These are phyloP conservation scores for Arctium lappa DNA, from an alignment of 129 eudicot species.

Conservation along the genomic window DNA sequence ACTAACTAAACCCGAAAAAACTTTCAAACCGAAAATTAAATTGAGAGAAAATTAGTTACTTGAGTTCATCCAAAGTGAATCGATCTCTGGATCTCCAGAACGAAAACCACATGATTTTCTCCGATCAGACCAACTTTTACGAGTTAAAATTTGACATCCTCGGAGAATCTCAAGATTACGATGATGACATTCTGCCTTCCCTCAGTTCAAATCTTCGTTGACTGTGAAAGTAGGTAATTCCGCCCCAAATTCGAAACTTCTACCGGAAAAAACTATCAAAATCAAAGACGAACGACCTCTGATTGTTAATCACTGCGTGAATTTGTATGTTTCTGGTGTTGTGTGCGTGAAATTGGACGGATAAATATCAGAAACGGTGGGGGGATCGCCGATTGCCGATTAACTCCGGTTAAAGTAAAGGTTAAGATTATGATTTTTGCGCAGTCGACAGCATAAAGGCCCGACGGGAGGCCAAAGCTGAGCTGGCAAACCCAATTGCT, in stretches of 20 bases:
- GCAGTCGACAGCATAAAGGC: slow-evolving; percentile 28
- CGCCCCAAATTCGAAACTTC: slow-evolving; percentile 13
- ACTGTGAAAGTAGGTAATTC: slow-evolving; percentile 13
- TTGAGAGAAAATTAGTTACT: slow-evolving; percentile 28
- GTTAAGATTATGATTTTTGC: slow-evolving; percentile 26
- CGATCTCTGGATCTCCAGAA: slow-evolving; percentile 78
- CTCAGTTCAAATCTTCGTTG: slow-evolving; percentile 16
- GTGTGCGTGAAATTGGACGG: slow-evolving; percentile 12
- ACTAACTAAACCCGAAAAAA: neutral
- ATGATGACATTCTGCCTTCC: slow-evolving; percentile 11
- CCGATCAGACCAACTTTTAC: slow-evolving; percentile 15
- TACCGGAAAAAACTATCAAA: slow-evolving; percentile 7
- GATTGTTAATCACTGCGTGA: slow-evolving; percentile 3
- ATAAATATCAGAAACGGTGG: neutral
- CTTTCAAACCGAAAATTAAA: neutral
- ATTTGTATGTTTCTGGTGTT: neutral
- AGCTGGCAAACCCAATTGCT: slow-evolving; percentile 15
- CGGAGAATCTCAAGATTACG: neutral
- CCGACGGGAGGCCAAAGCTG: slow-evolving; percentile 20
- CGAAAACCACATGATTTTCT: slow-evolving; percentile 69
- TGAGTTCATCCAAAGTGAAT: slow-evolving; percentile 70
- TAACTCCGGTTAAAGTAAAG: slow-evolving; percentile 26
- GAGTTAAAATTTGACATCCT: slow-evolving; percentile 15
- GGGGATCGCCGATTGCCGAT: slow-evolving; percentile 30
- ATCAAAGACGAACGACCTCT: neutral